Evolutionary conservation across 192 early-diverging fungal genomes (phyloP).

Genomic region (Backusella circina): DNA sequence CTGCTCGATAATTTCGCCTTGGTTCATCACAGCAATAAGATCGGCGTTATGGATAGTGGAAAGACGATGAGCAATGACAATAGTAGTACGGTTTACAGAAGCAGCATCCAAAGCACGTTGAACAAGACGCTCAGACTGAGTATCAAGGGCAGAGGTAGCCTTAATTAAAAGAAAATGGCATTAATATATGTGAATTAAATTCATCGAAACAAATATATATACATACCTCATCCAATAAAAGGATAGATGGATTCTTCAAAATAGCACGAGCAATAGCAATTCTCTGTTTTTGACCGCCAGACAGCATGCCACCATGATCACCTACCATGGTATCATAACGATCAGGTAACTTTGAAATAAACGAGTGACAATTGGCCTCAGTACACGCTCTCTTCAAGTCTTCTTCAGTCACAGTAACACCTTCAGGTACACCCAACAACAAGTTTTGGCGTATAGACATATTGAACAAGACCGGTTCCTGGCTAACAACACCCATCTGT

Average conservation of each 20-base stretch:
- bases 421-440: conserved; percentile 51
- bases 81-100: conserved; percentile 71
- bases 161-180: no score
- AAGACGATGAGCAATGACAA: conserved; percentile 85
- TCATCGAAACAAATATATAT: no score
- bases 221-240: conserved; percentile 77
- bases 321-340: conserved; percentile 82
- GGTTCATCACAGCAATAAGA: conserved; percentile 76
- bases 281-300: no score
- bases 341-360: conserved; percentile 76
- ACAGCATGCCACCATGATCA: conserved; percentile 66
- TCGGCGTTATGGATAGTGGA: conserved; percentile 86
- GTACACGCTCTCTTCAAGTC: conserved; percentile 63
- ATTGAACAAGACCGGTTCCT: conserved; percentile 87
- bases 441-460: conserved; percentile 77
- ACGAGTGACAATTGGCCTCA: conserved; percentile 72
- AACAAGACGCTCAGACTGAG: no score
- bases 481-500: conserved; percentile 83
- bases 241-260: conserved; percentile 77
- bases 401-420: conserved; percentile 58
- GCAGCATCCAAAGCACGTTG: no score
- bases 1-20: conserved; percentile 63
- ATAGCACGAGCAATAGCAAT: conserved; percentile 90
- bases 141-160: conserved; percentile 84
- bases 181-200: no score